Conservation (phyloP, 306 rosid genomes). For the Vigna trinervia region DNA sequence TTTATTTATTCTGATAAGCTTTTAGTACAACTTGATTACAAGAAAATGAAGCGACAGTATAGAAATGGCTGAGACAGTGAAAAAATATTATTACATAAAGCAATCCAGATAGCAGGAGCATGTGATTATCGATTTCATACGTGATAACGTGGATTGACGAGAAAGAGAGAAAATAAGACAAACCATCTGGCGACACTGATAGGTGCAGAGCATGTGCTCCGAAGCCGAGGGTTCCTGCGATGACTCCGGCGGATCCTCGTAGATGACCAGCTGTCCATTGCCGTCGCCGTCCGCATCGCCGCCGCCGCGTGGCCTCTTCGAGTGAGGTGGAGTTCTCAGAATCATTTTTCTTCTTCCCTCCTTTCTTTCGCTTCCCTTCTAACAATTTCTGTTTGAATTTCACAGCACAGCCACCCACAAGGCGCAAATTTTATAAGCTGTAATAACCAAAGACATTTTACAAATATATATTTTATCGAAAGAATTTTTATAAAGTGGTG, state of each 20-base stretch:
- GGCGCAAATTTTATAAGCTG: slow-evolving; percentile 2
- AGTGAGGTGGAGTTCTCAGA: slow-evolving; percentile 79
- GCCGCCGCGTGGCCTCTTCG: slow-evolving; percentile 76
- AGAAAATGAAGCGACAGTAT: background rate
- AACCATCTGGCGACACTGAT: slow-evolving; percentile 98
- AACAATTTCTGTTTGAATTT: slow-evolving; percentile 14
- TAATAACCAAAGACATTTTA: too few species aligned
- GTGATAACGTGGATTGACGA: background rate
- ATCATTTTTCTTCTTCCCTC: slow-evolving; percentile 58
- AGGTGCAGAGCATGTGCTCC: slow-evolving; percentile 69
- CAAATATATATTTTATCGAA: too few species aligned
- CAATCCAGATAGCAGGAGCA: background rate
- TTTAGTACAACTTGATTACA: background rate
- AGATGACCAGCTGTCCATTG: slow-evolving; percentile 69
- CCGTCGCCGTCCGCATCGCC: slow-evolving; percentile 33
- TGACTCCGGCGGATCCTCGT: slow-evolving; percentile 63
- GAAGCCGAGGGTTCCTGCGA: slow-evolving; percentile 44
- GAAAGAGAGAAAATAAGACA: slow-evolving; percentile 10
- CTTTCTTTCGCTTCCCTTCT: background rate
- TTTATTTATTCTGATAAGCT: background rate
- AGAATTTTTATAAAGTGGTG: background rate
- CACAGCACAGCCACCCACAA: background rate
- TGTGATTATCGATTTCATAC: background rate
- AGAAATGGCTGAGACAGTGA: background rate
- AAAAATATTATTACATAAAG: background rate